Base-by-base conservation (phyloP, 108 stramenopile genomes). In the Phaeodactylum tricornutum region DNA sequence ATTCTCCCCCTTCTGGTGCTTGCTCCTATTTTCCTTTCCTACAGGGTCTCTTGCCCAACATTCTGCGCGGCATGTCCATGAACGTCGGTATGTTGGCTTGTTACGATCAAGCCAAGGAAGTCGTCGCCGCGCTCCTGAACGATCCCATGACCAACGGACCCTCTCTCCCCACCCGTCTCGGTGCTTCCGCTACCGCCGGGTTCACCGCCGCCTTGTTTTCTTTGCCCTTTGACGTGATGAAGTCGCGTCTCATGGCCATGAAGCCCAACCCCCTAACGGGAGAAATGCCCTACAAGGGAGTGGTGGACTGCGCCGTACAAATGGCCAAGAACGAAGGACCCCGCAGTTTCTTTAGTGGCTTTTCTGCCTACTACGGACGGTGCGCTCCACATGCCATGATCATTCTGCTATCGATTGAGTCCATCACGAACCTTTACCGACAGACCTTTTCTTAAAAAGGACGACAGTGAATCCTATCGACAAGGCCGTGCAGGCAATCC, bases 361-460 rank as follows among this genome's bases (percentile, higher is more conserved):
- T 96, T 62, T 72, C 76, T 7, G 98, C 98, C 0, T 98, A 96
- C 62, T 98, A 96, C 67, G 90, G 81, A 38, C 72, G 97, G 2
- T 96, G 96, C 62, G 98, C 96, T 20, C 98, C 98, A 20, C 98
- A 99, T 74, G 98, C 98, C 28, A 99, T 99, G 96, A 94, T 97
- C 55, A 93, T 97, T 50, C 64, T 99, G 49, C 72, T 99, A 29
- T 88, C 87, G 27, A 94, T 94, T 57, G 96, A 99, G 55, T 78
- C 75, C 40, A 91, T 98, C 50, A 96, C 90, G 16, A 61, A 67
- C 47, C 60, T 61, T 21, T 90, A 90, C 64, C 39, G 39, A 6
- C 39, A 41, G 21, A 20, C 39, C 39, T 41, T 41, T 41, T 9
- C 16, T 20, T 20, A n/a, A n/a, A n/a, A n/a, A n/a, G n/a, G n/a